Evolutionary conservation across 306 rosid genomes (phyloP), one percentile per base, ranked within the genome.

Genomic region (Sicyos baderoa): DNA sequence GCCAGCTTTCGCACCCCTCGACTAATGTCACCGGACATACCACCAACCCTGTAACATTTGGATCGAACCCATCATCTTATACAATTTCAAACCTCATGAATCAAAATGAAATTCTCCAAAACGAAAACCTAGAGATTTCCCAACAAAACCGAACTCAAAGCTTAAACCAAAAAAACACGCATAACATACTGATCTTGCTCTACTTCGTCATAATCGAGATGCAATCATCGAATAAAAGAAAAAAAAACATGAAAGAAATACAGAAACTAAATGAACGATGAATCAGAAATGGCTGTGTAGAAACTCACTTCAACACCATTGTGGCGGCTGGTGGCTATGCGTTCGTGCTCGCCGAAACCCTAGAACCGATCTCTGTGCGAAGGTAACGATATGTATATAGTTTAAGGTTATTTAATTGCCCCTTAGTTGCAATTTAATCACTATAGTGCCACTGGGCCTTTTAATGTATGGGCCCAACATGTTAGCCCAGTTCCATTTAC

Each of bases 281-380:
- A 17, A 17, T 5, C 50, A 37, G 51, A 62, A 40, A 62, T 29
- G 10, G n/a, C 23, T 10, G 0, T 0, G 47, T 2, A 21, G 7
- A 48, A 21, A 66, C 71, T 45, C 1, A 66, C 71, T 66, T 66
- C 42, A 66, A 66, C 54, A 66, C 71, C 71, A 66, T 66, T 55
- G 71, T 14, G 55, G 71, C 71, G 71, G 71, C 55, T 45, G 54
- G 71, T 22, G 13, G 12, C 5, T 66, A 48, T 40, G 37, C 42
- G 27, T 62, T 40, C 55, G 54, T 44, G 42, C 40, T 66, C 44
- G 71, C 44, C 54, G 37, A 44, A 65, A 65, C 70, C 70, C 70
- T 65, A 65, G 37, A 65, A 65, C 1, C 6, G 10, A 65, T 2
- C 7, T 2, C 4, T 18, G 18, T 11, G 1, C 1, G 19, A 64